Evolutionary conservation across 768 basidiomycete species (phyloP).

Genomic region (Tubosaeta sp.): DNA sequence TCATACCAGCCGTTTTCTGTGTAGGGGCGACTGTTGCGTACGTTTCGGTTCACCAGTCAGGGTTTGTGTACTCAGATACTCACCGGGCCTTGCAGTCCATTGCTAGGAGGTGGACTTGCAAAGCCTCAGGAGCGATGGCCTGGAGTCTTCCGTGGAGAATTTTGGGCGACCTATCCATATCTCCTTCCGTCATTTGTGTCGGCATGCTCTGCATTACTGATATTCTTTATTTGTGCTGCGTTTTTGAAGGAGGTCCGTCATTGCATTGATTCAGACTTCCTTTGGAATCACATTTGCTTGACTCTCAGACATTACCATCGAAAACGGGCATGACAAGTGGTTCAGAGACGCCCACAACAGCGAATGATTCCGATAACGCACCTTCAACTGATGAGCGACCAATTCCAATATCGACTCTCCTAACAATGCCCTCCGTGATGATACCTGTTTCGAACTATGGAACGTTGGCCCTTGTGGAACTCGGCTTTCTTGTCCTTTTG

Average conservation of each 20-base stretch:
- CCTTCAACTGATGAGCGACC: conserved; percentile 3
- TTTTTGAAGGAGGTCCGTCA: conserved; percentile 31
- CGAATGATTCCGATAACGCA: neutral
- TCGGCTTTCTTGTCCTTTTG: conserved; percentile 34
- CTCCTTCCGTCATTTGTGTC: conserved; percentile 33
- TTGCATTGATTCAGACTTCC: neutral
- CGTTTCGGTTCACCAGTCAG: neutral
- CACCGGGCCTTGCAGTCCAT: conserved; percentile 35
- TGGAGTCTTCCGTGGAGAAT: conserved; percentile 36
- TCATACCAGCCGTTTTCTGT: conserved; percentile 6
- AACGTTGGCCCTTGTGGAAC: conserved; percentile 38
- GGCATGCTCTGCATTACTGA: conserved; percentile 9
- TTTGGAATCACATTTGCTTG: neutral
- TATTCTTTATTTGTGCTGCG: conserved; percentile 14
- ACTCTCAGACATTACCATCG: conserved; percentile 22
- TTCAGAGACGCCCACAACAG: neutral
- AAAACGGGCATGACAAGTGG: neutral
- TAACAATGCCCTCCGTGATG: conserved; percentile 29
- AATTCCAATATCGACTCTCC: conserved; percentile 31
- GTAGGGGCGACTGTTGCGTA: conserved; percentile 2
- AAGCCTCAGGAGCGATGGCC: conserved; percentile 56
- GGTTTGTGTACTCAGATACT: neutral
- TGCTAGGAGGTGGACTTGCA: conserved; percentile 54
- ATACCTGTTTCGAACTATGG: conserved; percentile 41
- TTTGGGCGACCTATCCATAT: conserved; percentile 35